A percentile compares a stretch with the other conserved stretches of the same genome.
These are phyloP conservation scores for Trametes sanguinea DNA, from an alignment of 768 basidiomycete genomes.

Conservation along the genomic window DNA sequence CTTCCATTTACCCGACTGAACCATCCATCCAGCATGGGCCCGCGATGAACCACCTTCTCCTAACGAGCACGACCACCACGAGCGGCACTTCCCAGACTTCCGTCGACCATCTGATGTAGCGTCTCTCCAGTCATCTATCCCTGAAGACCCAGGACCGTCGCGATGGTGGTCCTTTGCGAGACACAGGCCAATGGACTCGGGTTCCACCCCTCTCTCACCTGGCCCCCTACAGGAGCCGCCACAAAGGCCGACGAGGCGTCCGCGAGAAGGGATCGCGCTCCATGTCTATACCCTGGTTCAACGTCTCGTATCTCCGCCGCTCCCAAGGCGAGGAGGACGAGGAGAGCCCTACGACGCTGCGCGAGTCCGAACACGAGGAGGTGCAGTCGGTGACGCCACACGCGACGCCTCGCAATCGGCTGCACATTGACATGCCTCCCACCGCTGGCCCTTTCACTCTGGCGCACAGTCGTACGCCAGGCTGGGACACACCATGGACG, in stretches of 20 bases:
- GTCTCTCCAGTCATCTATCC: slow-evolving; percentile 50
- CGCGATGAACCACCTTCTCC: slow-evolving; percentile 82
- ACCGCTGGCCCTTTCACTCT: slow-evolving; percentile 46
- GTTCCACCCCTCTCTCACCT: slow-evolving; percentile 21
- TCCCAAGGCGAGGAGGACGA: slow-evolving; percentile 30
- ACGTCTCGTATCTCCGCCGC: slow-evolving; percentile 37
- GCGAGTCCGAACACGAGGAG: slow-evolving; percentile 14
- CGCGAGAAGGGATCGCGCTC: slow-evolving; percentile 27
- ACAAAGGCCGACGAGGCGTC: slow-evolving; percentile 9
- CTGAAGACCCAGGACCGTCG: slow-evolving; percentile 34
- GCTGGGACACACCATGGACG: slow-evolving; percentile 73
- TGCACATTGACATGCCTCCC: slow-evolving; percentile 38
- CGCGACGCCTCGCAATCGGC: slow-evolving; percentile 13
- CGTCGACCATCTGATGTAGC: slow-evolving; percentile 53
- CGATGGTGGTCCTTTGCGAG: slow-evolving; percentile 79
- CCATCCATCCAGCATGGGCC: slow-evolving; percentile 67
- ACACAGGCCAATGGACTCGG: slow-evolving; percentile 43
- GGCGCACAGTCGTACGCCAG: slow-evolving; percentile 58
- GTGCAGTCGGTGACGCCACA: slow-evolving; percentile 4
- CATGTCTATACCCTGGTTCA: slow-evolving; percentile 57
- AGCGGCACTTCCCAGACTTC: slow-evolving; percentile 38
- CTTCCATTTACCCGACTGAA: slow-evolving; percentile 5
- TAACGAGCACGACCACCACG: slow-evolving; percentile 45
- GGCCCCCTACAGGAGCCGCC: slow-evolving; percentile 9
- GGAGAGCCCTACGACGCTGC: slow-evolving; percentile 21